Base-by-base conservation (phyloP, 352 stramenopile genomes). In the Aphanomyces euteiches region DNA sequence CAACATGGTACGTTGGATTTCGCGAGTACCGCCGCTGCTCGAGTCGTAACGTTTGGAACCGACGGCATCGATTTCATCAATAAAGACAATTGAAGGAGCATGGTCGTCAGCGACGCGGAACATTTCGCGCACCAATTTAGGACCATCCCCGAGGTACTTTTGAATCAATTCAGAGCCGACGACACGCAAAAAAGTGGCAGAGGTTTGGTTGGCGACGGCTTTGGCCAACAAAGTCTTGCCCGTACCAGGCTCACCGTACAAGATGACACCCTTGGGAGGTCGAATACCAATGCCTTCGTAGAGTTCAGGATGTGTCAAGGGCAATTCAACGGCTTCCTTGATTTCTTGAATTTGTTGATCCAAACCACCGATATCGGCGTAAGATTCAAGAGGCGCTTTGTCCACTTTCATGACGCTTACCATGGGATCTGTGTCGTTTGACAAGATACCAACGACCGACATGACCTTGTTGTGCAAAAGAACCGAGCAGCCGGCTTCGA, bases 1-100 rank as follows among this genome's bases (percentile, higher is more conserved):
- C 57, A 99, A 87, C 97, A 99, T 99, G 47, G 98, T 99, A 77
- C 98, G 96, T 85, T 99, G 98, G 75, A 99, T 99, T 83, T 99
- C 98, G 67, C 95, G 85, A 1, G 97, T 99, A 40, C 98, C 98
- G 48, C 97, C 96, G 38, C 91, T 98, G 78, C 88, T 97, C 45
- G 92, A 99, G 76, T 99, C 97, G 84, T 99, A 99, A 60, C 98
- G 93, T 78, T 99, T 99, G 72, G 87, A 98, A 67, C 98, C 98
- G 15, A 99, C 96, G 0, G 98, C 97, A 80, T 99, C 98, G 79
- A 99, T 99, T 81, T 99, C 98, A 82, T 99, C 98, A 77, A 99
- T 99, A 80, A 99, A 99, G 41, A 99, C 97, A 81, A 99, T 99
- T 17, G 97, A 99, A 17, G 97, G 97, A 67, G 94, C 96, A 59